Evolutionary conservation across 2,329 filamentous ascomycete species (phyloP), one percentile per base, ranked within the genome.

Genomic region (Hypoxylon sp.): DNA sequence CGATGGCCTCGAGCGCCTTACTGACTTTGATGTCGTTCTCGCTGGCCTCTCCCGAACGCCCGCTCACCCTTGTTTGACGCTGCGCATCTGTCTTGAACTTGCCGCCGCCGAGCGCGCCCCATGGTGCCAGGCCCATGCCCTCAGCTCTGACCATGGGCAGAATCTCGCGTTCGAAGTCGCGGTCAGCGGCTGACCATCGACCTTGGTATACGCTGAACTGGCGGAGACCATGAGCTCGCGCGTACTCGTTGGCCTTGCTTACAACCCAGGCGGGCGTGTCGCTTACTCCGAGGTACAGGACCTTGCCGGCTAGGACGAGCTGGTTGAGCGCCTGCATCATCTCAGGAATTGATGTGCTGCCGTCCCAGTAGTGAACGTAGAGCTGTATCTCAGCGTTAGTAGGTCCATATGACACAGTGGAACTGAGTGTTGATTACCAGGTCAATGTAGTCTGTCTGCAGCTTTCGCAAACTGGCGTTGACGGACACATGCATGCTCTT

Each of bases 251-350:
- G 14, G 87, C 87, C 73, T 88, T 88, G 73, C 83, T 84, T 25
- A 90, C 88, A 16, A 90, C 77, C 90, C 90, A 92, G 7, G 90
- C 90, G 0, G 90, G 90, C 0, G 87, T 88, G 70, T 92, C 89
- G 43, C 84, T 88, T 75, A 91, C 82, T 2, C 90, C 90, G 0
- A 92, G 81, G 69, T 91, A 91, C 14, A 89, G 79, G 0, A 92
- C 88, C 70, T 91, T 91, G 16, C 89, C 88, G 5, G 81, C 74
- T 0, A 75, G 62, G 0, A 91, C 87, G 9, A 91, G 80, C 19
- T 83, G 79, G 74, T 91, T 90, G 45, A 92, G 81, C 0, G 84
- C 84, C 63, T 91, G 87, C 90, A 92, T 92, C 47, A 92, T 55
- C 73, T 92, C 89, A 0, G 85, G 81, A 50, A 91, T 87, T 0